Evolutionary conservation across 345 rosid species (phyloP).

Genomic region (Populus ilicifolia): DNA sequence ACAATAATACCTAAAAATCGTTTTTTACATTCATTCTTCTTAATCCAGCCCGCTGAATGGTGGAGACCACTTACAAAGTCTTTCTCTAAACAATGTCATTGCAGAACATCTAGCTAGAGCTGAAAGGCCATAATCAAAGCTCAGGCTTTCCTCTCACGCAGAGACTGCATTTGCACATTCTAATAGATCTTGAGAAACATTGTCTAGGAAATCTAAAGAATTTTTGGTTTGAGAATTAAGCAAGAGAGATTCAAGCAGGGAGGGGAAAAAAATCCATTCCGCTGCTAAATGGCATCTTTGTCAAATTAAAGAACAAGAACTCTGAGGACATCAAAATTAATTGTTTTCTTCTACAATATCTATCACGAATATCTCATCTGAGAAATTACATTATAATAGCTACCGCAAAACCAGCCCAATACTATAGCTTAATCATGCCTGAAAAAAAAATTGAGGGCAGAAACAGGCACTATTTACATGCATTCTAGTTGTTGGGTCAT

Average conservation of each 20-base stretch:
- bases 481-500: background rate
- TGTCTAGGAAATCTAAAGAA: background rate
- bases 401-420: slow-evolving; percentile 2
- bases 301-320: background rate
- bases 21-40: too few species aligned
- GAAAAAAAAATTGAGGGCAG: background rate
- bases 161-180: background rate
- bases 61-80: background rate
- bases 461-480: slow-evolving; percentile 27
- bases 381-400: background rate
- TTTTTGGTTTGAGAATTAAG: background rate
- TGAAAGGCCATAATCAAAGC: background rate
- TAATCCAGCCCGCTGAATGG: too few species aligned
- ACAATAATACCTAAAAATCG: too few species aligned
- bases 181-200: background rate
- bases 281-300: background rate
- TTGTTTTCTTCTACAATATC: background rate
- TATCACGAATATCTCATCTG: background rate
- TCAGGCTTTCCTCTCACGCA: background rate
- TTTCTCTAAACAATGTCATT: background rate
- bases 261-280: background rate
- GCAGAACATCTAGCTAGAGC: background rate
- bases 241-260: background rate
- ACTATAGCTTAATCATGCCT: background rate
- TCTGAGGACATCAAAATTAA: background rate